phyloP scores from a whole-genome alignment of 768 basidiomycete species.

The Tricholoma matsutake region DNA sequence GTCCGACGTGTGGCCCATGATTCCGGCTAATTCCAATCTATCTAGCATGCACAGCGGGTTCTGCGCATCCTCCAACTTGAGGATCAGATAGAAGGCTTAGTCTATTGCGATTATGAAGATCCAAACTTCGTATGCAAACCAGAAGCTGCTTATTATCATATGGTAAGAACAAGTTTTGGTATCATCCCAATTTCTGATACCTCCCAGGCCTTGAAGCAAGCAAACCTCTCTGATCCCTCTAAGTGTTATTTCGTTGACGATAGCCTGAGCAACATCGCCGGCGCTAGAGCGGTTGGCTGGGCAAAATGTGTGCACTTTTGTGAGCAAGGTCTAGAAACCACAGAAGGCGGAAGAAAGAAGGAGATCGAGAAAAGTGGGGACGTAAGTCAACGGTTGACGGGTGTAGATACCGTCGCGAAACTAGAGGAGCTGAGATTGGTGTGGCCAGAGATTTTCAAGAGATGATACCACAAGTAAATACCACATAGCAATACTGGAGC shows the following conservation, averaged over 20 bases:
- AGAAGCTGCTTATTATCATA: conserved; percentile 64
- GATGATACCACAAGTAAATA: conserved; percentile 8
- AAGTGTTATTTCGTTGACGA: conserved; percentile 84
- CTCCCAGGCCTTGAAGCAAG: conserved; percentile 56
- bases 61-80: conserved; percentile 68
- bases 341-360: conserved; percentile 61
- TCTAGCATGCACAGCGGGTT: conserved; percentile 79
- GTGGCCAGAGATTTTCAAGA: conserved; percentile 75
- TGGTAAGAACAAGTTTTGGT: conserved; percentile 35
- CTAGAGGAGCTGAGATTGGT: conserved; percentile 66
- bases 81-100: conserved; percentile 71
- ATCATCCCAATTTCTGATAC: conserved; percentile 3
- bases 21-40: neutral
- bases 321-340: conserved; percentile 58
- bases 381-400: conserved; percentile 33
- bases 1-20: neutral
- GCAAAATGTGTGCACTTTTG: conserved; percentile 72
- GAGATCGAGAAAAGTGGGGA: conserved; percentile 40
- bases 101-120: conserved; percentile 74
- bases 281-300: conserved; percentile 68
- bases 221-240: conserved; percentile 57
- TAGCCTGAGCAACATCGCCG: conserved; percentile 63
- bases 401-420: conserved; percentile 48
- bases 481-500: neutral
- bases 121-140: conserved; percentile 79